Conservation (phyloP, 164 flowering plant species). For the Akebia trifoliata region DNA sequence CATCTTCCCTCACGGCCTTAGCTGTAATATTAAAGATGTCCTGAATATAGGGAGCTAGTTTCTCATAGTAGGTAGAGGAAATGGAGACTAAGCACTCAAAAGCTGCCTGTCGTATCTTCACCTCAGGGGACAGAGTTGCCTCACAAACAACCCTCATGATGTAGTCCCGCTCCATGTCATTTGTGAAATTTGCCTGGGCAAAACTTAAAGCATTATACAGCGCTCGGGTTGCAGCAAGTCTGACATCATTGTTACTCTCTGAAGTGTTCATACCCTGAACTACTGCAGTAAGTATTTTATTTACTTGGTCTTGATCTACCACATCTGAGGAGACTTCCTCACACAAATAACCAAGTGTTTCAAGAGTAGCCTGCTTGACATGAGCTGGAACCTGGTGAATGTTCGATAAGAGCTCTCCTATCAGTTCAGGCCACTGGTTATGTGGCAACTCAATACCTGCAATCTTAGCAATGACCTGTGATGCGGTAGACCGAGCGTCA, state of each 20-base stretch:
- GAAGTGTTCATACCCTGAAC: conserved; percentile 57
- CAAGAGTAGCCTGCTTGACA: conserved; percentile 51
- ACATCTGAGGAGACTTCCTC: conserved; percentile 61
- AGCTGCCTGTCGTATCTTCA: conserved; percentile 57
- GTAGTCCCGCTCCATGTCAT: conserved; percentile 67
- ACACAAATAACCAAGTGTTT: conserved; percentile 59
- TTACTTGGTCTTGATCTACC: conserved; percentile 56
- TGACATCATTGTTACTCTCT: conserved; percentile 44
- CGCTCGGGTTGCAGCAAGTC: conserved; percentile 59
- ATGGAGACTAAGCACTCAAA: conserved; percentile 65
- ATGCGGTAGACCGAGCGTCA: conserved; percentile 60
- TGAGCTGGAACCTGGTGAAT: conserved; percentile 46
- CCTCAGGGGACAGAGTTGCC: conserved; percentile 47
- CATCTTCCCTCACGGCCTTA: conserved; percentile 59
- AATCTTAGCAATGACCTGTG: conserved; percentile 60
- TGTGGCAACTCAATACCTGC: conserved; percentile 61
- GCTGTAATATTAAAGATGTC: conserved; percentile 55
- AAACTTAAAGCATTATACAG: conserved; percentile 54
- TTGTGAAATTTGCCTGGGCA: conserved; percentile 57
- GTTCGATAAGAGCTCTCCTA: conserved; percentile 42
- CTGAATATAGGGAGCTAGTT: conserved; percentile 47
- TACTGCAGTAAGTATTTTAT: conserved; percentile 58
- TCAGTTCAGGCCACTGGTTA: conserved; percentile 60
- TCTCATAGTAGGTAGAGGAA: conserved; percentile 52
- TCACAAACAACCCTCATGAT: conserved; percentile 70